These are phyloP conservation scores for Talaromyces rugulosus DNA, from an alignment of 2,329 filamentous ascomycete genomes.

Conservation along the genomic window DNA sequence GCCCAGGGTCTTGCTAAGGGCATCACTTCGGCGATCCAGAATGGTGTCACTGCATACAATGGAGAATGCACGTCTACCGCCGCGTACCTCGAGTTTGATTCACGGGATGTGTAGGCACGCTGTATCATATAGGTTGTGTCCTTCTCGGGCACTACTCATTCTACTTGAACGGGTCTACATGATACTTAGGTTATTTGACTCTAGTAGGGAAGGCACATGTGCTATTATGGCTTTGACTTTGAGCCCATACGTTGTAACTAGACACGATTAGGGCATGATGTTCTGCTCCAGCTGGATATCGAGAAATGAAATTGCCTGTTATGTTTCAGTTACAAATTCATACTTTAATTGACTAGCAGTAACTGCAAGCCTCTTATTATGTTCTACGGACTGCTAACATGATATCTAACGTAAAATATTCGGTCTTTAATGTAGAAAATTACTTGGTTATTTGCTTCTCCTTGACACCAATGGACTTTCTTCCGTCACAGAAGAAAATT, in stretches of 20 bases:
- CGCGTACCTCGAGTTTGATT: too few relatives aligned
- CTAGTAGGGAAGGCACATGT: neutral
- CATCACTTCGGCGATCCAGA: constrained; percentile 27
- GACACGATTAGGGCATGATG: neutral
- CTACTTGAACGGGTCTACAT: neutral
- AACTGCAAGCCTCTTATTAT: too few relatives aligned
- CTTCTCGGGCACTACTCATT: neutral
- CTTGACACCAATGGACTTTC: constrained; percentile 36
- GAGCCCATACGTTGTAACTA: neutral
- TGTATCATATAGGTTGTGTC: neutral
- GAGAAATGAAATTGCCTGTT: neutral
- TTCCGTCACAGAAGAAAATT: constrained; percentile 42
- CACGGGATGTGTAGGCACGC: neutral
- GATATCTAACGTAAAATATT: neutral
- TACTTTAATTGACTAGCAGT: neutral
- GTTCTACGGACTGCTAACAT: too few relatives aligned
- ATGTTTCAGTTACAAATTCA: neutral
- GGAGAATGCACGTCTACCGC: constrained; percentile 18
- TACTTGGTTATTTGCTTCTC: constrained; percentile 4
- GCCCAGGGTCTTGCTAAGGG: constrained; percentile 20
- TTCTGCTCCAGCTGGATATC: neutral
- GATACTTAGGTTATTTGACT: neutral
- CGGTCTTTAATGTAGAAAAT: neutral
- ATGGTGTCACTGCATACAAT: constrained; percentile 25
- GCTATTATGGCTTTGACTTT: neutral